phyloP scores from a whole-genome alignment of 2,329 filamentous ascomycete genomes.

The Penicillium hesseltinei region DNA sequence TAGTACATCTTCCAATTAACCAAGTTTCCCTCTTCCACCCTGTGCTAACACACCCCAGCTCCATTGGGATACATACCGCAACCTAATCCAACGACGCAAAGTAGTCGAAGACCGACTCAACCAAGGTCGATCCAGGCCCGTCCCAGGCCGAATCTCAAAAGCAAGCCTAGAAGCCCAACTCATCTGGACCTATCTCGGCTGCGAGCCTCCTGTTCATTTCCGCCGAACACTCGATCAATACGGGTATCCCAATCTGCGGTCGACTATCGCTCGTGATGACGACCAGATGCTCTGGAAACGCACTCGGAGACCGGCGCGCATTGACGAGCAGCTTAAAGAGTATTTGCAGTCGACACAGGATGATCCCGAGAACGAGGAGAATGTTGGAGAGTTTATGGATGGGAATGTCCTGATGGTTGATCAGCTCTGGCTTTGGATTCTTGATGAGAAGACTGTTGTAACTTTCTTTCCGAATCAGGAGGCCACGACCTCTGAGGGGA shows the following conservation, averaged over 20 bases:
- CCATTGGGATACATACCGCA: slow-evolving; percentile 63
- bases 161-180: slow-evolving; percentile 58
- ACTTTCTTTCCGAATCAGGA: slow-evolving; percentile 38
- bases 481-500: slow-evolving; percentile 34
- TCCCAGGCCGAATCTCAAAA: slow-evolving; percentile 55
- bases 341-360: slow-evolving; percentile 33
- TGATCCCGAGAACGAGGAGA: slow-evolving; percentile 11
- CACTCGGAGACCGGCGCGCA: slow-evolving; percentile 53
- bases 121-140: slow-evolving; percentile 57
- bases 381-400: slow-evolving; percentile 26
- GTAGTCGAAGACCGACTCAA: slow-evolving; percentile 53
- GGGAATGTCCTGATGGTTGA: slow-evolving; percentile 64
- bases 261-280: slow-evolving; percentile 61
- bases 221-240: slow-evolving; percentile 64
- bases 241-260: slow-evolving; percentile 60
- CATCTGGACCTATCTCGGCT: slow-evolving; percentile 62
- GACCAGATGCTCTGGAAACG: slow-evolving; percentile 67
- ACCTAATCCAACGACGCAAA: slow-evolving; percentile 56
- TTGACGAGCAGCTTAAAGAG: slow-evolving; percentile 43
- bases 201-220: slow-evolving; percentile 61
- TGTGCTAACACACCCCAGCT: slow-evolving; percentile 40
- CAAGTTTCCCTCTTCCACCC: too few species aligned
- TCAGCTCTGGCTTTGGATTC: slow-evolving; percentile 59
- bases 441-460: slow-evolving; percentile 36
- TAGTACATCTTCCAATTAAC: not conserved